Evolutionary conservation across 192 early-diverging fungal species (phyloP).

Genomic region (Coemansia sp.): DNA sequence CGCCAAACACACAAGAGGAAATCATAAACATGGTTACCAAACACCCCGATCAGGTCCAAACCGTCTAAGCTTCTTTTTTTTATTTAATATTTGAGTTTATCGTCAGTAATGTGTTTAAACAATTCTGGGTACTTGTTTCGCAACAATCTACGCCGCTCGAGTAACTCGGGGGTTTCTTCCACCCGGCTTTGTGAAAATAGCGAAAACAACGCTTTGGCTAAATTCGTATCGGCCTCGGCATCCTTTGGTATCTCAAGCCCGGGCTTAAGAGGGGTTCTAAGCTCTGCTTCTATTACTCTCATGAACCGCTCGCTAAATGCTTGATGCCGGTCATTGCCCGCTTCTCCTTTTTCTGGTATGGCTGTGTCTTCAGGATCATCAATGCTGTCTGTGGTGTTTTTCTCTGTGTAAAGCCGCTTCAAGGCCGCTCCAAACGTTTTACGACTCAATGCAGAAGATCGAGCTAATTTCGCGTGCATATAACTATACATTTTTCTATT

Average conservation of each 20-base stretch:
- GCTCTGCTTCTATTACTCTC: neutral
- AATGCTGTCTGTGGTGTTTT: no score
- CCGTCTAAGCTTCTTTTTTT: conserved; percentile 5
- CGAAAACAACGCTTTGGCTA: conserved; percentile 8
- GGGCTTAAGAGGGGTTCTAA: neutral
- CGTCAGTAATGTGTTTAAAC: conserved; percentile 30
- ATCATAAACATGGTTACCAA: conserved; percentile 40
- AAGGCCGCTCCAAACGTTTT: no score
- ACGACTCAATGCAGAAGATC: no score
- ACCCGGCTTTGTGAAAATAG: conserved; percentile 22
- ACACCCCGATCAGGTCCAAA: conserved; percentile 41
- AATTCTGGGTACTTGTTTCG: conserved; percentile 29
- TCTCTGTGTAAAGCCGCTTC: no score
- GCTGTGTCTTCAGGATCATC: no score
- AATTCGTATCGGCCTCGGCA: conserved; percentile 12
- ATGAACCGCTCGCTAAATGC: conserved; percentile 24
- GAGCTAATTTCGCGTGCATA: no score
- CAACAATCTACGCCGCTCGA: conserved; percentile 21
- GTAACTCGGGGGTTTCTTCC: conserved; percentile 25
- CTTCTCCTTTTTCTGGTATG: no score
- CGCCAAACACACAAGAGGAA: conserved; percentile 10
- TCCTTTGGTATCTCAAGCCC: no score
- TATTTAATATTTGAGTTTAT: conserved; percentile 14
- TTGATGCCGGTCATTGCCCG: conserved; percentile 10
- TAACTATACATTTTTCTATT: no score